phyloP scores from a whole-genome alignment of 2,329 filamentous ascomycete species.

The Phialophora expanda region DNA sequence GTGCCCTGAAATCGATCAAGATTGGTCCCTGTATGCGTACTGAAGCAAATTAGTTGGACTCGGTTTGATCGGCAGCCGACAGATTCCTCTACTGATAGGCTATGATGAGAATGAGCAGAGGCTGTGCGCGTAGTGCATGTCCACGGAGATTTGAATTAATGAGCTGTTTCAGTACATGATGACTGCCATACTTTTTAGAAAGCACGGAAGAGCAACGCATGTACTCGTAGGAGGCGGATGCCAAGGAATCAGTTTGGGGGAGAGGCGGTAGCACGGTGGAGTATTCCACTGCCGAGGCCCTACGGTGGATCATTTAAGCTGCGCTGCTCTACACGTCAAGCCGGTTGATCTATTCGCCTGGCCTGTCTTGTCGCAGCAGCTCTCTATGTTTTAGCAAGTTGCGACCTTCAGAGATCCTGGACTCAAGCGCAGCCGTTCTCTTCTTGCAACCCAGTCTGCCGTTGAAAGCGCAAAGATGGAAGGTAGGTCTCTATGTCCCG shows the following conservation, averaged over 20 bases:
- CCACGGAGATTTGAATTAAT: no score
- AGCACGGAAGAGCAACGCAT: no score
- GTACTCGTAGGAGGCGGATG: background rate
- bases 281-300: background rate
- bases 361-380: slow-evolving; percentile 7
- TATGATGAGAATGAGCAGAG: no score
- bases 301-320: slow-evolving; percentile 5
- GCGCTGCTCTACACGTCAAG: slow-evolving; percentile 5
- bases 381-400: slow-evolving; percentile 10
- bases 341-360: slow-evolving; percentile 27
- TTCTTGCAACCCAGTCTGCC: background rate
- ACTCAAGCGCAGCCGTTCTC: background rate
- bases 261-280: background rate
- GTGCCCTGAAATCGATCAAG: no score
- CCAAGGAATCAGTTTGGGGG: background rate
- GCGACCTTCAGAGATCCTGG: background rate
- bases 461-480: slow-evolving; percentile 27
- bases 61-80: no score
- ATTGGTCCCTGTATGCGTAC: no score
- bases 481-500: slow-evolving; percentile 23
- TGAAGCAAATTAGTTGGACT: no score
- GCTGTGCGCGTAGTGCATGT: no score
- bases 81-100: no score
- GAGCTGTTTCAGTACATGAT: no score
- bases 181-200: no score